These are phyloP conservation scores for Solanum commersonii DNA, from an alignment of 257 asterid species.

Conservation along the genomic window DNA sequence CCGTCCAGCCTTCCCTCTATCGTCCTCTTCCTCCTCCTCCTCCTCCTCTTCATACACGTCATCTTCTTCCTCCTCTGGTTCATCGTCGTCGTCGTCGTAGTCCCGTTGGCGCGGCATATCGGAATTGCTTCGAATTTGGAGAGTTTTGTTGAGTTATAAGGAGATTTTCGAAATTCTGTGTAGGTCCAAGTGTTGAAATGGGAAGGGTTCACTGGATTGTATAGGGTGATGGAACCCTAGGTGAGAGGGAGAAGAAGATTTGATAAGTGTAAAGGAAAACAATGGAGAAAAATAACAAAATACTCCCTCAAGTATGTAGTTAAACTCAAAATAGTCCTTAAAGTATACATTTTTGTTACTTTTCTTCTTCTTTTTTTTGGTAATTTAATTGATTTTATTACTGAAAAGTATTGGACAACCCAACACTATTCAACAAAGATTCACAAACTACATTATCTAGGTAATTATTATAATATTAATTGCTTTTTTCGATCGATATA, in stretches of 20 bases:
- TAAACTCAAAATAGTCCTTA: background rate
- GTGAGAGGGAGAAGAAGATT: background rate
- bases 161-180: background rate
- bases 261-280: background rate
- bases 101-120: conserved; percentile 51
- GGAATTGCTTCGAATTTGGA: background rate
- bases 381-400: no score
- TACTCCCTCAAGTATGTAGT: background rate
- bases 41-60: conserved; percentile 62
- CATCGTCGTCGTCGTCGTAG: conserved; percentile 62
- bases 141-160: background rate
- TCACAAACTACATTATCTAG: no score
- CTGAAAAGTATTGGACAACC: background rate
- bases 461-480: no score
- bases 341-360: background rate
- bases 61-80: conserved; percentile 25
- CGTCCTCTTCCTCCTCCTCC: conserved; percentile 62
- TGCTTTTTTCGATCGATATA: no score
- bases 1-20: conserved; percentile 51
- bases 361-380: background rate
- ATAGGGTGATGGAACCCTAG: conserved; percentile 1
- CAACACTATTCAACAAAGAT: no score
- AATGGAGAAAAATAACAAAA: background rate
- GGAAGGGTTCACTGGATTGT: background rate
- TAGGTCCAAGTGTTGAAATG: background rate